Base-by-base conservation (phyloP, 352 stramenopile species). In the Blastocystis sp. region DNA sequence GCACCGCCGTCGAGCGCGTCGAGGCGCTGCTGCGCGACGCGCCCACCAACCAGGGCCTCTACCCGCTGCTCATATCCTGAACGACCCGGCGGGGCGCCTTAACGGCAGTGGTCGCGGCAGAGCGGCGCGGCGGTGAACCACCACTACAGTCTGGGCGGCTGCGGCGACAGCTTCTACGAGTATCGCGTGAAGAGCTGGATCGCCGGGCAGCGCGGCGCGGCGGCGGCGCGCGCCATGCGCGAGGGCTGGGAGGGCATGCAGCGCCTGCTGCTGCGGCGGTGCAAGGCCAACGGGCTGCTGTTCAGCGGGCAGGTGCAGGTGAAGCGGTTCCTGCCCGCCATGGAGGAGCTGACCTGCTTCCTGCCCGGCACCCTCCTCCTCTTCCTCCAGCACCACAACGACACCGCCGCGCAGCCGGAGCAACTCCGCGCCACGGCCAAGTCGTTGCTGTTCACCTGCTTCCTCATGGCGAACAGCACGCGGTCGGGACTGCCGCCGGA, bases 161-260 rank as follows among this genome's bases (percentile, higher is more conserved):
- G 94, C 14, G 93, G 92, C 23, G 94, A 96, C 78, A 94, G 91
- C 65, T 96, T 95, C 89, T 96, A 95, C 89, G 93, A 96, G 90
- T 96, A 96, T 89, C 89, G 96, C 41, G 84, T 96, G 78, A 96
- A 96, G 89, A 92, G 94, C 52, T 94, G 91, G 77, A 90, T 96
- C 28, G 23, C 28, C 45, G 89, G 90, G 9, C 34, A 90, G 19
- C 80, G 94, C 41, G 93, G 95, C 69, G 87, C 74, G 28, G 94
- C 92, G 59, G 62, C 94, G 28, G 90, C 90, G 0, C 74, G 91
- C 7, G 70, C 93, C 1, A 95, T 95, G 86, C 91, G 95, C 56
- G 91, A 92, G 66, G 92, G 92, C 0, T 90, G 94, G 60, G 89
- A 88, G 0, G 93, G 92, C 3, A 92, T 94, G 28, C 92, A 93